phyloP scores from a whole-genome alignment of 805 yeast species.

The Candida coleopterorum region DNA sequence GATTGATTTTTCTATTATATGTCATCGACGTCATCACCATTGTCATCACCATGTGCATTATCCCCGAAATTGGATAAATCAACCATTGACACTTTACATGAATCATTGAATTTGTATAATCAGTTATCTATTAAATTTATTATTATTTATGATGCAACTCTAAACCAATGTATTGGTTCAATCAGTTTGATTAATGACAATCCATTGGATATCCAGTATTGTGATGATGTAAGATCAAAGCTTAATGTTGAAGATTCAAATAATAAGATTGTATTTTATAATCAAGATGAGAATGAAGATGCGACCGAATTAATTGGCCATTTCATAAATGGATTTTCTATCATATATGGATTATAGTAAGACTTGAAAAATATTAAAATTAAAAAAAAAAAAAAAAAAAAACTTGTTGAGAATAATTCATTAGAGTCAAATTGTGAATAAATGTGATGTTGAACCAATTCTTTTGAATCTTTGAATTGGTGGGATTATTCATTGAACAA shows the following conservation, averaged over 20 bases:
- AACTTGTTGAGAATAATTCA: too few relatives aligned
- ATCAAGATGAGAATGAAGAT: background rate
- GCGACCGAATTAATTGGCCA: background rate
- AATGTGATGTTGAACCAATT: too few relatives aligned
- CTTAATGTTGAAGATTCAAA: background rate
- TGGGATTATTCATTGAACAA: too few relatives aligned
- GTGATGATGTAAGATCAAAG: background rate
- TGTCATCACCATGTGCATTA: too few relatives aligned
- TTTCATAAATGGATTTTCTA: background rate
- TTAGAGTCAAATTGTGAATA: too few relatives aligned
- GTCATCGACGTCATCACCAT: too few relatives aligned
- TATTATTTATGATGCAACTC: background rate
- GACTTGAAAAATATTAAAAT: too few relatives aligned
- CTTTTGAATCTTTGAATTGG: too few relatives aligned
- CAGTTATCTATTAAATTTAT: background rate
- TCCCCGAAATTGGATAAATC: background rate
- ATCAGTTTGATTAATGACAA: background rate
- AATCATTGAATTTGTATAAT: constrained; percentile 1
- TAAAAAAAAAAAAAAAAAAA: too few relatives aligned
- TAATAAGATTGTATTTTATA: constrained; percentile 1
- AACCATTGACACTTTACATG: background rate
- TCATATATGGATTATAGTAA: background rate
- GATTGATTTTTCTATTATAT: too few relatives aligned
- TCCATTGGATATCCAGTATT: background rate
- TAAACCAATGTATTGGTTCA: constrained; percentile 2